Base-by-base conservation (phyloP, 331 rosid genomes). In the Rhamnella rubrinervis region DNA sequence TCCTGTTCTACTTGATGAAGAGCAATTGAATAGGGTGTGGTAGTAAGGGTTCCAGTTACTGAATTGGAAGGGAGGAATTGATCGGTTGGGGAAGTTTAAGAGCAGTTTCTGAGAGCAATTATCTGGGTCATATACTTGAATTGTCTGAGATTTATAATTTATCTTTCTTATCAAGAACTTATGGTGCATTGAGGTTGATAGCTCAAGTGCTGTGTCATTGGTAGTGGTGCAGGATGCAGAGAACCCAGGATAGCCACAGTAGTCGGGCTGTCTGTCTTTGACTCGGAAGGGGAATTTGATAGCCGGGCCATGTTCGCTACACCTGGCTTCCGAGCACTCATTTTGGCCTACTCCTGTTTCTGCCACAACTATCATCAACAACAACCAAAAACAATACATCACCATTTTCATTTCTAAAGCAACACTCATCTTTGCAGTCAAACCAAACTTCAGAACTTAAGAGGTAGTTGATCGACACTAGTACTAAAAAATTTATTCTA, bases 221-320 rank as follows among this genome's bases (percentile, higher is more conserved):
- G 41, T 28, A 28, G 13, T 2, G 67, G 23, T 65, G 68, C 68
- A 65, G 49, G 68, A 47, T 1, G 46, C 14, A 65, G 44, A 37
- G 46, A 65, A 65, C 14, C 68, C 57, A 12, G 21, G 68, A 37
- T 46, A 65, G 7, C 68, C 57, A 11, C 68, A 70, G 20, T 68
- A 44, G 63, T 7, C 14, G 1, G 65, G 41, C 21, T 57, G 52
- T 1, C 28, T 8, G 14, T 35, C 38, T 68, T 68, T 68, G 16
- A 68, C 57, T 12, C 61, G 70, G 41, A 71, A 71, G 5, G 76
- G 63, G 26, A 62, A 71, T 39, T 52, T 59, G 53, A 63, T 62
- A 13, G 25, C 25, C 2, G 66, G 71, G 51, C 63, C 73, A 16
- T 23, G 6, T 8, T 20, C 20, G 7, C 65, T n/a, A 38, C 69